A percentile compares a stretch with the other conserved stretches of the same genome.
Conservation (phyloP, 2,329 filamentous ascomycete genomes). For the Cytospora mali region DNA sequence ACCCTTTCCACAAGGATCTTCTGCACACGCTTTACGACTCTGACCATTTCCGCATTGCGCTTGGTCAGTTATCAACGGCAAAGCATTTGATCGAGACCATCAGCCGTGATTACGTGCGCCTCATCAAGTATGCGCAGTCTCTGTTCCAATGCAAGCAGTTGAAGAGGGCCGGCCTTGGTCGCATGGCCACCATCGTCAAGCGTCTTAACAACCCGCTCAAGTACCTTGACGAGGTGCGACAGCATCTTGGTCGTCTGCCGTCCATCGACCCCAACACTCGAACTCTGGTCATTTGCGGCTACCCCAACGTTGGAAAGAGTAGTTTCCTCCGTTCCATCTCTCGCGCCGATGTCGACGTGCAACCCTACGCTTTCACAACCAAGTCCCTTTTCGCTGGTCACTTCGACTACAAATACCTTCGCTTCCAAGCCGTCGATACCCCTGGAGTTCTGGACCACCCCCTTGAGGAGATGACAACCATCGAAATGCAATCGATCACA, state of each 20-base stretch:
- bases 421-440: slow-evolving; percentile 82
- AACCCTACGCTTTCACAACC: slow-evolving; percentile 98
- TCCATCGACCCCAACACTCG: slow-evolving; percentile 98
- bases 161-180: slow-evolving; percentile 92
- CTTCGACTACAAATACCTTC: slow-evolving; percentile 93
- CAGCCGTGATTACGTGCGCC: slow-evolving; percentile 90
- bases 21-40: slow-evolving; percentile 99
- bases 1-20: slow-evolving; percentile 61
- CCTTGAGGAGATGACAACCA: slow-evolving; percentile 99
- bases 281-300: slow-evolving; percentile 94
- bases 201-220: slow-evolving; percentile 91
- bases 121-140: slow-evolving; percentile 88
- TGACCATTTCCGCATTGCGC: slow-evolving; percentile 95
- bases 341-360: slow-evolving; percentile 92
- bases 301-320: slow-evolving; percentile 97
- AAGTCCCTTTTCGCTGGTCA: slow-evolving; percentile 97
- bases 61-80: slow-evolving; percentile 93
- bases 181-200: slow-evolving; percentile 97
- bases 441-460: slow-evolving; percentile 98
- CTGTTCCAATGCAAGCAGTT: slow-evolving; percentile 99
- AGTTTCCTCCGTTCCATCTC: slow-evolving; percentile 93
- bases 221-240: slow-evolving; percentile 94
- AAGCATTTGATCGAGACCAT: slow-evolving; percentile 98
- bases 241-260: slow-evolving; percentile 95
- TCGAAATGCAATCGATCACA: slow-evolving; percentile 98